phyloP scores from a whole-genome alignment of 495 filamentous ascomycete genomes.

The Penicillium arizonense region DNA sequence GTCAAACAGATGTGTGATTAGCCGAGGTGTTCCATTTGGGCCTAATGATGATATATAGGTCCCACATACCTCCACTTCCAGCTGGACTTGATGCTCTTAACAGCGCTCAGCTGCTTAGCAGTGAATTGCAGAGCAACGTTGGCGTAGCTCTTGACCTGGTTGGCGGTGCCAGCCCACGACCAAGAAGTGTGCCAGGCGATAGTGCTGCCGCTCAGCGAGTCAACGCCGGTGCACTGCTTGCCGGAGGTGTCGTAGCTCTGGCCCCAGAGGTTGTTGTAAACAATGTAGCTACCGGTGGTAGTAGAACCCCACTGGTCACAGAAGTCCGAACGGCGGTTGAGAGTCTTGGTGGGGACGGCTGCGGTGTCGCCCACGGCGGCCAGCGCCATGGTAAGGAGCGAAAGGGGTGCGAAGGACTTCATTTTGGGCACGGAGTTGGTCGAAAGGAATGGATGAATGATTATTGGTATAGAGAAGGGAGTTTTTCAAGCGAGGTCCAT shows the following conservation, averaged over 20 bases:
- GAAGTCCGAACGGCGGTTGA: conserved; percentile 42
- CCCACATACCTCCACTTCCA: conserved; percentile 53
- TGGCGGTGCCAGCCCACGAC: conserved; percentile 52
- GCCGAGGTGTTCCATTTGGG: background rate
- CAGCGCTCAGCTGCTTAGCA: conserved; percentile 44
- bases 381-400: conserved; percentile 24
- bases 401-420: conserved; percentile 33
- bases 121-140: conserved; percentile 49
- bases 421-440: conserved; percentile 20
- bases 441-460: background rate
- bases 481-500: background rate
- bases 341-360: conserved; percentile 32
- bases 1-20: background rate
- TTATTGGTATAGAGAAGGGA: background rate
- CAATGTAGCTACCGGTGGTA: conserved; percentile 45
- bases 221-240: conserved; percentile 56
- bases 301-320: conserved; percentile 51
- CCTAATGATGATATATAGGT: background rate
- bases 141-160: conserved; percentile 60
- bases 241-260: conserved; percentile 40
- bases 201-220: conserved; percentile 40
- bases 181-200: conserved; percentile 58
- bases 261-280: conserved; percentile 59
- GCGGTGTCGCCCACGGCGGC: conserved; percentile 34
- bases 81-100: conserved; percentile 49